Conservation (phyloP, 2,329 filamentous ascomycete species). For the Aureobasidium sp. region DNA sequence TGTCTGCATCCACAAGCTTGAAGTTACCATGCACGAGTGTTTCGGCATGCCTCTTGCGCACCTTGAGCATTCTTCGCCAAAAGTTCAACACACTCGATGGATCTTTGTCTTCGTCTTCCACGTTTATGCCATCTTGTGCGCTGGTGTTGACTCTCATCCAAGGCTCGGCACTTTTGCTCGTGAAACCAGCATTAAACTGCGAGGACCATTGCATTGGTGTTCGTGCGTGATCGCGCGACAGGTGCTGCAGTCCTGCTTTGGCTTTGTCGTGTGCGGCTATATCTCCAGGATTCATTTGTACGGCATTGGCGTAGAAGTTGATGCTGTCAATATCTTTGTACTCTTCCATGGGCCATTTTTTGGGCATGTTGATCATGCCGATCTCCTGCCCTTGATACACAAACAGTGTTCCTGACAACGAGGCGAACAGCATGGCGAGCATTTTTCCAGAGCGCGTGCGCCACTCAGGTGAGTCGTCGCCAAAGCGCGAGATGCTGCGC, state of each 20-base stretch:
- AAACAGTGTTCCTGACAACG: slow-evolving; percentile 41
- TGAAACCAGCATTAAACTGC: slow-evolving; percentile 52
- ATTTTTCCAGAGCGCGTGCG: slow-evolving; percentile 42
- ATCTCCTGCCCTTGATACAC: slow-evolving; percentile 60
- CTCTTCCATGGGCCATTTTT: slow-evolving; percentile 39
- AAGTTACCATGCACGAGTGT: slow-evolving; percentile 21
- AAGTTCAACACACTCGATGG: slow-evolving; percentile 43
- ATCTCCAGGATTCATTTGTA: slow-evolving; percentile 9
- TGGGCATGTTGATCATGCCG: slow-evolving; percentile 51
- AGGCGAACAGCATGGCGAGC: slow-evolving; percentile 26
- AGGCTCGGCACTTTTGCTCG: slow-evolving; percentile 42
- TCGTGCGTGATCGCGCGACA: slow-evolving; percentile 57
- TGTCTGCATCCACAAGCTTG: background rate
- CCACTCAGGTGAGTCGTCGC: slow-evolving; percentile 31
- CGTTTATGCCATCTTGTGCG: slow-evolving; percentile 48
- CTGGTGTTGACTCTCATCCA: slow-evolving; percentile 63
- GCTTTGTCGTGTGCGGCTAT: slow-evolving; percentile 25
- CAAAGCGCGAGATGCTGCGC: slow-evolving; percentile 48
- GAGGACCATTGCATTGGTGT: slow-evolving; percentile 60
- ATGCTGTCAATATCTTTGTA: slow-evolving; percentile 43
- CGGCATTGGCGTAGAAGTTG: slow-evolving; percentile 39
- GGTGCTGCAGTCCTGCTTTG: slow-evolving; percentile 37
- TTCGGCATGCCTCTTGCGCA: slow-evolving; percentile 19
- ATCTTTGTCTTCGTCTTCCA: slow-evolving; percentile 41
- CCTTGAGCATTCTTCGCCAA: slow-evolving; percentile 38